A percentile compares a stretch with the other conserved stretches of the same genome.
Evolutionary conservation across 768 basidiomycete genomes (phyloP).

Genomic region (Vararia minispora): DNA sequence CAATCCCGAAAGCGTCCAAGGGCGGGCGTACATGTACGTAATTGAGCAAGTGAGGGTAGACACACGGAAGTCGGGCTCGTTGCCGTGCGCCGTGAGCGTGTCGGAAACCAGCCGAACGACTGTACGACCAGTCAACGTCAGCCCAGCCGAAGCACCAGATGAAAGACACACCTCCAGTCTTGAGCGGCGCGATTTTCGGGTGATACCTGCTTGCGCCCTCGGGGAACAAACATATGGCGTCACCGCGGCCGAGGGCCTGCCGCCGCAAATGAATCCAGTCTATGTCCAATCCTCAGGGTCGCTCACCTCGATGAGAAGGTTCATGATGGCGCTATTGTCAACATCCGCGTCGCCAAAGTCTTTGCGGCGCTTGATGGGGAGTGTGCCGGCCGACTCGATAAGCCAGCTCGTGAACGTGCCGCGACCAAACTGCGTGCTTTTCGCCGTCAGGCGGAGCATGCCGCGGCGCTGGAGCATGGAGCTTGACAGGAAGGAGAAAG

Average conservation of each 20-base stretch:
- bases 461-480: slow-evolving; percentile 45
- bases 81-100: slow-evolving; percentile 55
- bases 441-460: slow-evolving; percentile 78
- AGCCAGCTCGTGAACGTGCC: slow-evolving; percentile 85
- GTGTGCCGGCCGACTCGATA: slow-evolving; percentile 79
- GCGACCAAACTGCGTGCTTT: slow-evolving; percentile 76
- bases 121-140: slow-evolving; percentile 17
- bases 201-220: slow-evolving; percentile 83
- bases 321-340: slow-evolving; percentile 65
- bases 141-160: not conserved
- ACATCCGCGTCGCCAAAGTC: slow-evolving; percentile 44
- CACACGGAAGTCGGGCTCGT: slow-evolving; percentile 61
- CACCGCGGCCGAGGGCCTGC: slow-evolving; percentile 71
- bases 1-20: slow-evolving; percentile 3
- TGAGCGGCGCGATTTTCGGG: slow-evolving; percentile 77
- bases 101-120: slow-evolving; percentile 78
- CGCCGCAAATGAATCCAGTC: too few species aligned
- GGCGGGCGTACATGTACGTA: slow-evolving; percentile 58
- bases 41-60: slow-evolving; percentile 69
- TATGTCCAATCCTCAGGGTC: too few species aligned
- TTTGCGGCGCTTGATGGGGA: slow-evolving; percentile 70
- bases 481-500: slow-evolving; percentile 2
- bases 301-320: slow-evolving; percentile 50
- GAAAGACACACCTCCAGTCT: slow-evolving; percentile 59
- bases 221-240: slow-evolving; percentile 76